Conservation (phyloP, 176 grass and related monocot species). For the Oryza meridionalis region DNA sequence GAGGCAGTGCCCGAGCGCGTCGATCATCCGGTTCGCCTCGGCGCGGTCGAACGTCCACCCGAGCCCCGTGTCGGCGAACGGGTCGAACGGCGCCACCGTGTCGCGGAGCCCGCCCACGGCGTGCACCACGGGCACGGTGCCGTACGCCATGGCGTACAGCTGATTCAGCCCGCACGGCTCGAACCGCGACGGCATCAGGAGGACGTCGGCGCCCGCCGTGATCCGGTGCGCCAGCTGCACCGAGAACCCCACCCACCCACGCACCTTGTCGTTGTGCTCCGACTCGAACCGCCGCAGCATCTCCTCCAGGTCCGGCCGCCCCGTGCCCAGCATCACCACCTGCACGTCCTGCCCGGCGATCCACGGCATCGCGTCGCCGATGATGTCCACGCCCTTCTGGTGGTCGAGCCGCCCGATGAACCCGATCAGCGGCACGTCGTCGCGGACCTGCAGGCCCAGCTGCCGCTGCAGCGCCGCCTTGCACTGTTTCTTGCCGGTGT, state of each 20-base stretch:
- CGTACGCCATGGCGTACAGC: slow-evolving; percentile 91
- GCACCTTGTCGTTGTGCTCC: slow-evolving; percentile 65
- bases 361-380: slow-evolving; percentile 89
- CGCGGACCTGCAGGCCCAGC: slow-evolving; percentile 60
- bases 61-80: slow-evolving; percentile 55
- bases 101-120: slow-evolving; percentile 86
- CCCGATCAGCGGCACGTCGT: slow-evolving; percentile 69
- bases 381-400: slow-evolving; percentile 95
- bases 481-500: slow-evolving; percentile 68
- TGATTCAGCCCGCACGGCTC: slow-evolving; percentile 98
- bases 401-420: slow-evolving; percentile 83
- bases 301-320: slow-evolving; percentile 76
- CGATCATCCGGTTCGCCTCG: slow-evolving; percentile 62
- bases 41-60: slow-evolving; percentile 89
- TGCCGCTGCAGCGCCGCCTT: slow-evolving; percentile 84
- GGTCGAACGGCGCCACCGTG: slow-evolving; percentile 79
- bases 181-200: slow-evolving; percentile 92
- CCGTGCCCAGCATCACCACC: slow-evolving; percentile 80
- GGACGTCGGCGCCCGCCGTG: slow-evolving; percentile 68
- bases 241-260: slow-evolving; percentile 83
- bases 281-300: slow-evolving; percentile 60
- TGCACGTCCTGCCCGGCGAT: slow-evolving; percentile 82
- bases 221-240: slow-evolving; percentile 82
- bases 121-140: slow-evolving; percentile 90
- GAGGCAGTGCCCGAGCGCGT: slow-evolving; percentile 74